These are phyloP conservation scores for Oryza coarctata DNA, from an alignment of 176 grass and related monocot genomes.

Conservation along the genomic window DNA sequence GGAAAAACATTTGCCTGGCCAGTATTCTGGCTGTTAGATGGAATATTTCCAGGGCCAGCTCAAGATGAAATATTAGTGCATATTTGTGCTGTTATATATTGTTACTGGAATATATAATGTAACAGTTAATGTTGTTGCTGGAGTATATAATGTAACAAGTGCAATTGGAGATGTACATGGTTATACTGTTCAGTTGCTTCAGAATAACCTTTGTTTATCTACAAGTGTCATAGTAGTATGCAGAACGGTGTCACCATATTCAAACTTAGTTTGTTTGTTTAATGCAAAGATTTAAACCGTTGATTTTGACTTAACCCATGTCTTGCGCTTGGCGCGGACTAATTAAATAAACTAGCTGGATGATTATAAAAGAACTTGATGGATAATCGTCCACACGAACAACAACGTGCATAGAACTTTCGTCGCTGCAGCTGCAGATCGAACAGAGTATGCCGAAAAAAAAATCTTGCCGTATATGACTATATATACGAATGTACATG, in stretches of 20 bases:
- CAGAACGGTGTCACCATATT: background rate
- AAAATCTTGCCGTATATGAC: background rate
- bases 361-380: background rate
- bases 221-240: background rate
- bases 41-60: conserved; percentile 24
- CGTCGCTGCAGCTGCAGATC: background rate
- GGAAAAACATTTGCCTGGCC: background rate
- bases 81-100: background rate
- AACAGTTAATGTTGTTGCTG: too few relatives aligned
- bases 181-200: background rate
- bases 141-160: too few relatives aligned
- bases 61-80: background rate
- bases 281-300: background rate
- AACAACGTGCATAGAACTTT: conserved; percentile 20
- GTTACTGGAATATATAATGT: background rate
- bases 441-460: background rate
- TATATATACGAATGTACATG: background rate
- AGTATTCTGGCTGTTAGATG: background rate
- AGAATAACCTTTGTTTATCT: background rate
- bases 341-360: background rate
- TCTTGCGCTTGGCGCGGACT: conserved; percentile 12
- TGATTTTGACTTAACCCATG: conserved; percentile 39
- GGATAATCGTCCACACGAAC: background rate
- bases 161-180: too few relatives aligned
- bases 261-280: background rate